Conservation (phyloP, 169 alveolate genomes). For the Plasmodium sp. region DNA sequence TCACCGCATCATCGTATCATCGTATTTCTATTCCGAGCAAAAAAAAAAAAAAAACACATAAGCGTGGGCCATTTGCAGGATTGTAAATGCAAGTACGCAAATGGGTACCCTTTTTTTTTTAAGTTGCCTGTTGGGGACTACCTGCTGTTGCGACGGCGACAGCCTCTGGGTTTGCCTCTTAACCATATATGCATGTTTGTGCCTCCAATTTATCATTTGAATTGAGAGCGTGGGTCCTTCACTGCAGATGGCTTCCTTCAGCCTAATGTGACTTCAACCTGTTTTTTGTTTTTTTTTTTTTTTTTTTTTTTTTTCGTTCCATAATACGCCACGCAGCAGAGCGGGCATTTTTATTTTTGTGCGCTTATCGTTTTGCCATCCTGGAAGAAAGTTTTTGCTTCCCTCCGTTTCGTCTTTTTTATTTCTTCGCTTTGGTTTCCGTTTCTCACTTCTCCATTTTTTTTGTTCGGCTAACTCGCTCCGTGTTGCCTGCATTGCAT, state of each 20-base stretch:
- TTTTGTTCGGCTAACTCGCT: neutral
- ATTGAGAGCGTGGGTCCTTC: neutral
- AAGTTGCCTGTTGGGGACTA: neutral
- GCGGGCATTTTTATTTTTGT: neutral
- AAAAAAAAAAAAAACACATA: neutral
- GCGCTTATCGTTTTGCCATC: neutral
- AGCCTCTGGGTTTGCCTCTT: neutral
- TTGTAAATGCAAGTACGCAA: neutral
- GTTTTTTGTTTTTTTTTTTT: neutral
- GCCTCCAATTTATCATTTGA: neutral
- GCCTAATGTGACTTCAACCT: neutral
- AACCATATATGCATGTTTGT: neutral
- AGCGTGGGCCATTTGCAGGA: neutral
- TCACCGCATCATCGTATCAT: too few species aligned
- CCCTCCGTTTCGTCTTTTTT: neutral
- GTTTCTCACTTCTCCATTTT: constrained; percentile 2
- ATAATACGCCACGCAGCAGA: neutral
- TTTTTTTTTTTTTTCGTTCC: neutral
- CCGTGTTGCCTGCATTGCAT: neutral
- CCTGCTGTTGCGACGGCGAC: neutral
- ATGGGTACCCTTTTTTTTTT: neutral
- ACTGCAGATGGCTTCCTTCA: neutral
- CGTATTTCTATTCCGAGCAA: neutral
- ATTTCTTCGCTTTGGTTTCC: neutral
- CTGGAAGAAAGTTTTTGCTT: neutral